Conservation (phyloP, 129 eudicot species). For the Sambucus nigra region DNA sequence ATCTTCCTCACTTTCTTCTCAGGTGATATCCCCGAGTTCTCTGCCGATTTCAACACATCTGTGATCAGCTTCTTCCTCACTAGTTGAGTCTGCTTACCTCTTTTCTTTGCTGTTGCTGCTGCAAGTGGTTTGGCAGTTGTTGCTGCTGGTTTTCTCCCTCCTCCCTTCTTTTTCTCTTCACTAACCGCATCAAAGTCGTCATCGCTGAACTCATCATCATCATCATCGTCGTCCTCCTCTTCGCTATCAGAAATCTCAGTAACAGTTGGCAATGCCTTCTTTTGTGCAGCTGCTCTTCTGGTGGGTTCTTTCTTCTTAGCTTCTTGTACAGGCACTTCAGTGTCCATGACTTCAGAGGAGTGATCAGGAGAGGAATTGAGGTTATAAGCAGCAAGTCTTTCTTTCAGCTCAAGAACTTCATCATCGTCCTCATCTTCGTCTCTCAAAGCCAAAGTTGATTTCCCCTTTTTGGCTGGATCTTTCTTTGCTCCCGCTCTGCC, state of each 20-base stretch:
- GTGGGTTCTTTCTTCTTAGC: constrained; percentile 39
- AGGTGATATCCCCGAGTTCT: too few relatives aligned
- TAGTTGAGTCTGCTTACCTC: constrained; percentile 35
- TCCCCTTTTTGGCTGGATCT: constrained; percentile 64
- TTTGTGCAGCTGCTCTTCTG: constrained; percentile 39
- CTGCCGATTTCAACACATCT: constrained; percentile 46
- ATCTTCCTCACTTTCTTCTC: too few relatives aligned
- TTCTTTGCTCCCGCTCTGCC: constrained; percentile 56
- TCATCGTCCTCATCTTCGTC: constrained; percentile 39
- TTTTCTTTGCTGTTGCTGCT: constrained; percentile 50
- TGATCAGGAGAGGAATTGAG: constrained; percentile 74
- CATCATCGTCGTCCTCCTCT: constrained; percentile 28
- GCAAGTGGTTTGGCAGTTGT: too few relatives aligned
- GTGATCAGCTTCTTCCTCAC: constrained; percentile 46
- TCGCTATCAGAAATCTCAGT: too few relatives aligned
- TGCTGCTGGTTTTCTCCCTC: too few relatives aligned
- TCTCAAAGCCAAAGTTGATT: constrained; percentile 13
- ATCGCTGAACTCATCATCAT: too few relatives aligned
- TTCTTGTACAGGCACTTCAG: too few relatives aligned
- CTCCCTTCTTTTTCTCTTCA: constrained; percentile 41
- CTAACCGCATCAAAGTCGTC: too few relatives aligned
- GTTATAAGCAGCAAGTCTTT: constrained; percentile 69
- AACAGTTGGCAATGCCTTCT: too few relatives aligned
- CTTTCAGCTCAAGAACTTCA: constrained; percentile 41
- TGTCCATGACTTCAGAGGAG: too few relatives aligned